Conservation (phyloP, 805 yeast genomes). For the Ogataea haglerorum region DNA sequence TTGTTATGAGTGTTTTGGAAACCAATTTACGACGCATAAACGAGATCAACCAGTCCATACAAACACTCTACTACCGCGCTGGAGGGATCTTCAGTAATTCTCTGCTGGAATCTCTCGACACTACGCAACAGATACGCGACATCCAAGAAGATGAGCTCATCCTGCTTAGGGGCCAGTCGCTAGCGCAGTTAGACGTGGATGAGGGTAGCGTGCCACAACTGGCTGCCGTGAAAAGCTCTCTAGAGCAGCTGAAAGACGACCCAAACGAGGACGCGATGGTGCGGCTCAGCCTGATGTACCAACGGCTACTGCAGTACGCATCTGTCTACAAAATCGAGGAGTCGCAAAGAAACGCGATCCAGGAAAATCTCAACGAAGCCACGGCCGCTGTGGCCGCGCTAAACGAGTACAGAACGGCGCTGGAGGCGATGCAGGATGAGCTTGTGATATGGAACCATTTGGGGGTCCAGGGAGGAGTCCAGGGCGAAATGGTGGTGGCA, state of each 20-base stretch:
- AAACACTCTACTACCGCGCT: slow-evolving; percentile 18
- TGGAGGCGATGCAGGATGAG: slow-evolving; percentile 22
- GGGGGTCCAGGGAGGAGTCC: slow-evolving; percentile 10
- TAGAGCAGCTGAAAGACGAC: slow-evolving; percentile 16
- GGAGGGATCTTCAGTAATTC: slow-evolving; percentile 26
- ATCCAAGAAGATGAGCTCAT: slow-evolving; percentile 21
- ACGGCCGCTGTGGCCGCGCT: slow-evolving; percentile 16
- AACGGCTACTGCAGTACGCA: slow-evolving; percentile 17
- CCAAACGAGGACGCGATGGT: slow-evolving; percentile 17
- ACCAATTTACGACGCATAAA: slow-evolving; percentile 13
- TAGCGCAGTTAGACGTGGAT: slow-evolving; percentile 23
- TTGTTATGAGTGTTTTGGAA: slow-evolving; percentile 16
- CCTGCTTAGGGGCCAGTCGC: slow-evolving; percentile 18
- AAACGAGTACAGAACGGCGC: slow-evolving; percentile 12
- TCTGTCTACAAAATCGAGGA: slow-evolving; percentile 18
- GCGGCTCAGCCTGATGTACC: slow-evolving; percentile 18
- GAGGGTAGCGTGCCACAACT: slow-evolving; percentile 6
- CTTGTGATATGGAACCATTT: slow-evolving; percentile 17
- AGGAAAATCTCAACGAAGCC: slow-evolving; percentile 19
- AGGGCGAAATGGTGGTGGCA: slow-evolving; percentile 12
- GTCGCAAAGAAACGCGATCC: slow-evolving; percentile 14
- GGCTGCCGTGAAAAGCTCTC: slow-evolving; percentile 2
- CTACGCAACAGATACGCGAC: slow-evolving; percentile 23
- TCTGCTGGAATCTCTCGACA: slow-evolving; percentile 19
- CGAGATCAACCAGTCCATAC: slow-evolving; percentile 22